These are phyloP conservation scores for Eucalyptus grandis DNA, from an alignment of 345 rosid genomes.

Conservation along the genomic window DNA sequence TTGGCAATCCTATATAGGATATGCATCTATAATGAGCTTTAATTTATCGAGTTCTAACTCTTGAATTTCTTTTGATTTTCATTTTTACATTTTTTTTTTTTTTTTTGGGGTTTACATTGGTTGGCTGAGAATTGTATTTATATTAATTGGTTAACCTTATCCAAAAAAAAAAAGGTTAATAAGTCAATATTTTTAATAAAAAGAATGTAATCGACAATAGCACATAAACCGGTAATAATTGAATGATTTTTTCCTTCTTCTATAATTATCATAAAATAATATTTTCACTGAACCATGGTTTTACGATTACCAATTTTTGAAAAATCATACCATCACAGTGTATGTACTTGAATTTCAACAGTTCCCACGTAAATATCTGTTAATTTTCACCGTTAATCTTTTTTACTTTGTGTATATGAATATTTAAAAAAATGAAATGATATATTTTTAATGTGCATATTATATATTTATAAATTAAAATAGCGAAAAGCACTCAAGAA, in stretches of 20 bases:
- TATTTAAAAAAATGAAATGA: background rate
- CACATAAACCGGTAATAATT: background rate
- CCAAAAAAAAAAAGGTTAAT: background rate
- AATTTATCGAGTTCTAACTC: background rate
- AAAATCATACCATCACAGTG: background rate
- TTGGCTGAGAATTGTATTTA: background rate
- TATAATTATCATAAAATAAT: too few relatives aligned
- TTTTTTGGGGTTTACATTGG: background rate
- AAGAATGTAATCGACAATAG: background rate
- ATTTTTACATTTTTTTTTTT: too few relatives aligned
- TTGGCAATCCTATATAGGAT: background rate
- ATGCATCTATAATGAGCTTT: background rate
- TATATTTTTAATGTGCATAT: background rate
- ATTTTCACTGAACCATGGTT: background rate
- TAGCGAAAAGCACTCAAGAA: background rate
- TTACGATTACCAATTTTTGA: background rate
- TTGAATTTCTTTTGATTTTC: background rate
- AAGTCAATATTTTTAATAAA: background rate
- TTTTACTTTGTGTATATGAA: background rate
- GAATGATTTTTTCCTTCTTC: background rate
- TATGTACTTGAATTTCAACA: background rate
- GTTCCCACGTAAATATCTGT: background rate
- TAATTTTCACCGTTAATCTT: background rate
- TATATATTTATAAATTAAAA: background rate
- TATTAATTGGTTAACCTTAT: background rate